Evolutionary conservation across 306 rosid genomes (phyloP).

Genomic region (Begonia peltatifolia): DNA sequence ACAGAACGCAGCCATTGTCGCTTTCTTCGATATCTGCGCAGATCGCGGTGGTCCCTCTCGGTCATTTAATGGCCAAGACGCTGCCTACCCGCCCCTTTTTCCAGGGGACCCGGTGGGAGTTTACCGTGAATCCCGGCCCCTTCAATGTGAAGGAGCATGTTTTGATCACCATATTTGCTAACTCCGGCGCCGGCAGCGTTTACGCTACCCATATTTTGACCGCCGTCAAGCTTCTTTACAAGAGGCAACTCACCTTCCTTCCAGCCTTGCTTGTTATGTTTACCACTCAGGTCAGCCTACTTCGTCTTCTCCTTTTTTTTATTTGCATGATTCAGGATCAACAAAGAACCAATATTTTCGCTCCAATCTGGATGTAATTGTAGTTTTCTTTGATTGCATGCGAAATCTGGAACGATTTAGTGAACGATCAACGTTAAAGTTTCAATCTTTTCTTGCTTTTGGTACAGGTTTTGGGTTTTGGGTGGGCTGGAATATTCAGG

Average conservation of each 20-base stretch:
- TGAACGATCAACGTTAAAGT: no score
- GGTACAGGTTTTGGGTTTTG: slow-evolving; percentile 43
- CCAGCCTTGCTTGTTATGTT: slow-evolving; percentile 66
- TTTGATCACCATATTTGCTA: slow-evolving; percentile 74
- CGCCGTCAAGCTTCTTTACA: slow-evolving; percentile 60
- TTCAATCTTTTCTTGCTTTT: slow-evolving; percentile 3
- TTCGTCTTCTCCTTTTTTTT: not conserved
- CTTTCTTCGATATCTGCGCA: slow-evolving; percentile 57
- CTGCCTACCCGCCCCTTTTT: slow-evolving; percentile 39
- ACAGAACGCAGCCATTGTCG: slow-evolving; percentile 57
- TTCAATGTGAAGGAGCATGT: slow-evolving; percentile 84
- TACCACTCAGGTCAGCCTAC: slow-evolving; percentile 62
- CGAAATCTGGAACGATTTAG: no score
- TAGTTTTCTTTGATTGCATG: no score
- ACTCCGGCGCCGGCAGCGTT: slow-evolving; percentile 57
- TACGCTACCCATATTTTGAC: slow-evolving; percentile 65
- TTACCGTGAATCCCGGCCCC: slow-evolving; percentile 70
- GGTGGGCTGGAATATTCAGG: slow-evolving; percentile 74
- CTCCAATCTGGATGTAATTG: no score
- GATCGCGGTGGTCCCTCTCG: slow-evolving; percentile 86
- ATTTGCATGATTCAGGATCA: not conserved
- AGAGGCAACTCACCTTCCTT: slow-evolving; percentile 35
- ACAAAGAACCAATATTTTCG: not conserved
- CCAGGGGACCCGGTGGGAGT: slow-evolving; percentile 33
- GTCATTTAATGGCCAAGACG: slow-evolving; percentile 58